Base-by-base conservation (phyloP, 164 flowering plant genomes). In the Nymphaea colorata region DNA sequence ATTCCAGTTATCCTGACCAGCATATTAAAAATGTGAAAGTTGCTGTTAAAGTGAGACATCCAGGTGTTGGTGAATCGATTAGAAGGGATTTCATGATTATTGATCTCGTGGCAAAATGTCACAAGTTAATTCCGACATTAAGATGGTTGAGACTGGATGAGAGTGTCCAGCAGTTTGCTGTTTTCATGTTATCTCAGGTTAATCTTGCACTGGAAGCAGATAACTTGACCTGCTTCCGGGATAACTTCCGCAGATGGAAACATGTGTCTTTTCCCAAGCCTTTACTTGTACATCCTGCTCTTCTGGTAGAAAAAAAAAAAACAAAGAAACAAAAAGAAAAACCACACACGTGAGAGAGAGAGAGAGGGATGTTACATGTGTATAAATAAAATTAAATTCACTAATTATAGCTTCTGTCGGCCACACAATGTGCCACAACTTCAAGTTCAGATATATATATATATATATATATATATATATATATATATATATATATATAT, bases 131-230 rank as follows among this genome's bases (percentile, higher is more conserved):
- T 61, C 97, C 97, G 43, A 73, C 91, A 12, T 67, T 91, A 73
- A 80, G 75, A 45, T 91, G 97, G 97, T 74, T 88, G 74, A 87
- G 97, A 77, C 76, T 91, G 72, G 94, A 91, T 79, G 94, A 91
- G 71, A 88, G 94, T 77, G 86, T 88, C 3, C 92, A 91, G 72
- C 94, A 91, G 75, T 91, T 91, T 87, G 85, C 91, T 42, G 97
- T 91, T 72, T 91, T 85, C 66, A 88, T 91, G 97, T 79, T 88
- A 89, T 91, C 89, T 73, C 97, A 88, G 80, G 97, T 91, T 73
- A 94, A 91, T 72, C 89, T 91, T 72, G 86, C 97, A n/a, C 84
- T 94, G 78, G 97, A 91, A 83, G 94, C 97, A 79, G 84, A 94
- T 47, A 87, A 91, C 79, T 79, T 91, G 78, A 91, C 82, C 68